Conservation (phyloP, 1,284 basidiomycete species). For the Fomitopsis palustris region DNA sequence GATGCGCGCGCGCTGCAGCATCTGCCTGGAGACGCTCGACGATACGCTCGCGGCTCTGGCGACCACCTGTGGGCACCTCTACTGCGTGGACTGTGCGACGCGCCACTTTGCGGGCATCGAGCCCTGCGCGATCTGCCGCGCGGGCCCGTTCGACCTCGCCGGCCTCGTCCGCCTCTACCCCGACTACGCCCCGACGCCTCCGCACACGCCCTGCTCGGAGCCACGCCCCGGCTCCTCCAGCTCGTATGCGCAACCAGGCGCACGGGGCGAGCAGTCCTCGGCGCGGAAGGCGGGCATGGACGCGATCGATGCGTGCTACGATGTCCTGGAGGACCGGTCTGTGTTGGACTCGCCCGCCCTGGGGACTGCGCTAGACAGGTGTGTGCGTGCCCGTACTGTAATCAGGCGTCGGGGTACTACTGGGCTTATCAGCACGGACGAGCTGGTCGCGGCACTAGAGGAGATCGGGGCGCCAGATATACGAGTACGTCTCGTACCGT, state of each 20-base stretch:
- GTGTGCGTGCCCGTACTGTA: neutral
- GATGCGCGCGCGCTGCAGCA: constrained; percentile 7
- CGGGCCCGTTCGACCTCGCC: constrained; percentile 1
- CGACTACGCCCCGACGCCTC: neutral
- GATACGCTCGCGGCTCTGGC: constrained; percentile 4
- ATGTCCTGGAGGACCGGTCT: neutral
- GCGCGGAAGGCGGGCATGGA: neutral
- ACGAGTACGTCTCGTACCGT: neutral
- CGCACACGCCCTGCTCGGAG: neutral
- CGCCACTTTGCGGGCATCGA: constrained; percentile 10
- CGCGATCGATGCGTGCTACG: neutral
- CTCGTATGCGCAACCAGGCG: neutral
- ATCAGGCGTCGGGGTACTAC: neutral
- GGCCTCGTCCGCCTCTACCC: constrained; percentile 11
- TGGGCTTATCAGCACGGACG: neutral
- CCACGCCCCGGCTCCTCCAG: neutral
- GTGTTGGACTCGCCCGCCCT: neutral
- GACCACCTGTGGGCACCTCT: constrained; percentile 17
- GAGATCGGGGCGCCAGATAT: neutral
- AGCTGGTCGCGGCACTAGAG: neutral
- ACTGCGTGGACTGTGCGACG: constrained; percentile 16
- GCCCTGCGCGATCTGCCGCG: constrained; percentile 12
- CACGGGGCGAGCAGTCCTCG: neutral
- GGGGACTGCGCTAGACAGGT: neutral
- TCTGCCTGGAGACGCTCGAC: constrained; percentile 12